phyloP scores from a whole-genome alignment of 345 rosid species.

The Brassica cretica region DNA sequence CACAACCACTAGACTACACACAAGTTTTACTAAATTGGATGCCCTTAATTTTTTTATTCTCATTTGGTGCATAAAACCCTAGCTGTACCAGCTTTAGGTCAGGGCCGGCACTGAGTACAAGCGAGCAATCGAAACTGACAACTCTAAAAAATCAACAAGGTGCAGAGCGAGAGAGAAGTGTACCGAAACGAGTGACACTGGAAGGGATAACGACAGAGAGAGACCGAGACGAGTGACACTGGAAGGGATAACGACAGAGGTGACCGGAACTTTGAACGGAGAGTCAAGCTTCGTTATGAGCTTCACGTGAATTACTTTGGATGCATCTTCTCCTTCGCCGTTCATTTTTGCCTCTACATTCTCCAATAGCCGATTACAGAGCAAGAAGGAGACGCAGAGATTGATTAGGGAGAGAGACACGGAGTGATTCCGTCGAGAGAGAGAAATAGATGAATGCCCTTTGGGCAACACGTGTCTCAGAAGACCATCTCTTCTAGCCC shows the following conservation, averaged over 20 bases:
- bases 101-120: slow-evolving; percentile 1
- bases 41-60: too few species aligned
- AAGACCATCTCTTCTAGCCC: too few species aligned
- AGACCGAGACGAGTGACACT: slow-evolving; percentile 82
- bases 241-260: slow-evolving; percentile 77
- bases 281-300: slow-evolving; percentile 74
- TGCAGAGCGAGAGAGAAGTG: not conserved
- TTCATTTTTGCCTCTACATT: slow-evolving; percentile 34
- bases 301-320: slow-evolving; percentile 69
- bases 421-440: too few species aligned
- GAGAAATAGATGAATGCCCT: too few species aligned
- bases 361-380: slow-evolving; percentile 13
- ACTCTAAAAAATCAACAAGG: not conserved
- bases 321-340: slow-evolving; percentile 45
- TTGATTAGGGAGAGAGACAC: slow-evolving; percentile 24
- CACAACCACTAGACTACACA: too few species aligned
- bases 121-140: slow-evolving; percentile 2
- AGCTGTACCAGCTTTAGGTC: too few species aligned
- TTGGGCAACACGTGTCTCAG: too few species aligned
- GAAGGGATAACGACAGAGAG: slow-evolving; percentile 88
- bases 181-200: slow-evolving; percentile 45
- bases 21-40: too few species aligned
- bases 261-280: slow-evolving; percentile 57
- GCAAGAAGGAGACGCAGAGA: slow-evolving; percentile 5
- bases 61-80: too few species aligned